Base-by-base conservation (phyloP, 2,329 filamentous ascomycete species). In the Fusarium algeriense region DNA sequence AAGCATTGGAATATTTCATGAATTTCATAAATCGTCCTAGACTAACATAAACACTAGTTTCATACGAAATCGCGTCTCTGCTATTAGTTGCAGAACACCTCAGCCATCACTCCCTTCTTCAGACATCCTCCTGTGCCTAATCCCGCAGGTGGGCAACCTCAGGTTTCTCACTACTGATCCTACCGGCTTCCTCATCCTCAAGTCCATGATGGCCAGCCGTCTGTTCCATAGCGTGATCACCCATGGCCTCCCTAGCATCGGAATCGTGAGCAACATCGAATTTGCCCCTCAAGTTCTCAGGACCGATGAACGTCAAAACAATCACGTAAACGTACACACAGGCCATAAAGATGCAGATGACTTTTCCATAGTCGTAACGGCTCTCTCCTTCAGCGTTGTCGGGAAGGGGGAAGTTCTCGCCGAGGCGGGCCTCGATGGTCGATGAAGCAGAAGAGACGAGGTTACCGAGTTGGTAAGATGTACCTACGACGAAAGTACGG, bases 261-360 rank as follows among this genome's bases (percentile, higher is more conserved):
- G 80, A 79, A 60, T 87, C 86, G 52, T 86, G 81, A 5, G 73
- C 80, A 1, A 86, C 81, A 58, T 87, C 86, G 71, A 89, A 88
- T 70, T 82, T 85, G 70, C 84, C 82, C 37, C 81, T 78, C 57
- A 88, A 75, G 63, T 87, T 83, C 80, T 89, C 87, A 2, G 87
- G 87, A 0, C 92, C 92, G 6, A 93, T 45, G 13, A 93, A 79
- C 0, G 90, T 91, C 59, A 93, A 77, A 9, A 89, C 2, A 40
- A 90, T 85, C n/a, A 88, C 83, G 65, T 89, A 90, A 30, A 77
- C 86, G 73, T 88, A 97, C 2, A 97, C 93, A 73, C 91, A 94
- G 2, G 87, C 94, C 92, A 97, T 94, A 81, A 97, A 97, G 77
- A 97, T 96, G 77, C 91, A 93, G 70, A 97, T 95, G 13, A 97